Conservation (phyloP, 192 early-diverging fungal species). For the Lobulomyces angularis region DNA sequence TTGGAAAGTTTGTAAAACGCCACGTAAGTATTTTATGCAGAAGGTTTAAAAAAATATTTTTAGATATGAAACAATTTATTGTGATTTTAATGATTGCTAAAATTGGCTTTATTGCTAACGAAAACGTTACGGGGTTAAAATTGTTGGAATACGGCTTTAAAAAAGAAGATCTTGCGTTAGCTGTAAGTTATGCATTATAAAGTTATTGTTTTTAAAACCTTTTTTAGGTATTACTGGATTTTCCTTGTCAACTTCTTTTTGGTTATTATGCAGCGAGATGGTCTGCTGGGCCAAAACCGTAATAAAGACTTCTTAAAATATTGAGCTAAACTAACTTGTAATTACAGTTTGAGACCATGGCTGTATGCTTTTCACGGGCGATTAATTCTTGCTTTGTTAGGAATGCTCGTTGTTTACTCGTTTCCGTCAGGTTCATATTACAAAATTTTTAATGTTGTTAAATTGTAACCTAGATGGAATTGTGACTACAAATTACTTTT, state of each 20-base stretch:
- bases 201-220: neutral
- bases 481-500: slow-evolving; percentile 56
- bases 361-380: slow-evolving; percentile 79
- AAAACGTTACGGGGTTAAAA: slow-evolving; percentile 86
- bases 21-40: slow-evolving; percentile 35
- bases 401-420: slow-evolving; percentile 69
- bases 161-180: slow-evolving; percentile 87
- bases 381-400: slow-evolving; percentile 60
- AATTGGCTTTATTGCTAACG: slow-evolving; percentile 92
- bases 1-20: slow-evolving; percentile 70
- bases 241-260: slow-evolving; percentile 92
- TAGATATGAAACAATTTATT: slow-evolving; percentile 79
- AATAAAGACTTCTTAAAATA: slow-evolving; percentile 16
- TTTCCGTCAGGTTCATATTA: too few species aligned
- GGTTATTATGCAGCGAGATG: slow-evolving; percentile 96
- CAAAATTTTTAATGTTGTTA: too few species aligned
- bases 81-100: slow-evolving; percentile 72
- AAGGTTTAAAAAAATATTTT: neutral
- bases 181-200: slow-evolving; percentile 21
- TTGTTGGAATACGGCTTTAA: slow-evolving; percentile 86
- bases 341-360: slow-evolving; percentile 45
- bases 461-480: too few species aligned
- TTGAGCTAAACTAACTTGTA: neutral
- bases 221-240: slow-evolving; percentile 68
- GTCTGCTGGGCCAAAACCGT: slow-evolving; percentile 72